Percentiles rank a stretch among this genome's conserved stretches.
Conservation (phyloP, 345 rosid species). For the Limnanthes douglasii region DNA sequence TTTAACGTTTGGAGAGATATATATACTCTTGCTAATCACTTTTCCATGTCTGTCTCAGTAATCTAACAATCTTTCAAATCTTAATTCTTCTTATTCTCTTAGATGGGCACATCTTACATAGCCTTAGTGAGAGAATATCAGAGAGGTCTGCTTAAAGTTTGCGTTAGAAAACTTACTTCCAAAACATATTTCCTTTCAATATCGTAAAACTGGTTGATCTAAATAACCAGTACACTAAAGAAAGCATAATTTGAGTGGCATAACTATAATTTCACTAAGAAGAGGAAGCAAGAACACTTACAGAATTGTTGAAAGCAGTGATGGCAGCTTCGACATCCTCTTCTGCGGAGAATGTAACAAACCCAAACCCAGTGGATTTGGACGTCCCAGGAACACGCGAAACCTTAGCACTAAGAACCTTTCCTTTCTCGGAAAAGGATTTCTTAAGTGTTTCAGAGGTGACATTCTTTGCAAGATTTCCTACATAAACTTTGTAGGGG, state of each 20-base stretch:
- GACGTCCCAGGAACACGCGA: conserved; percentile 76
- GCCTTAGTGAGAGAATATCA: too few relatives aligned
- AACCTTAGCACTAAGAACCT: conserved; percentile 71
- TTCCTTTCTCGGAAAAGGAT: conserved; percentile 56
- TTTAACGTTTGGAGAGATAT: too few relatives aligned
- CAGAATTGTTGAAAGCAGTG: conserved; percentile 52
- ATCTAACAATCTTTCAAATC: too few relatives aligned
- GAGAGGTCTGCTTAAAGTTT: neutral
- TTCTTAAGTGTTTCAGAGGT: conserved; percentile 43
- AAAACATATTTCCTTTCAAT: too few relatives aligned
- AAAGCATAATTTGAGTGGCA: too few relatives aligned
- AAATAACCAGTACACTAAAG: too few relatives aligned
- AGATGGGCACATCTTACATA: too few relatives aligned
- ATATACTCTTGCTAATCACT: too few relatives aligned
- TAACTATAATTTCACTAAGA: too few relatives aligned
- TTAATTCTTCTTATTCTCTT: too few relatives aligned
- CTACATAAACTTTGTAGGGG: conserved; percentile 62
- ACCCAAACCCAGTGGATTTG: conserved; percentile 74
- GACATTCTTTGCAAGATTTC: conserved; percentile 83
- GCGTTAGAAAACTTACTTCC: too few relatives aligned
- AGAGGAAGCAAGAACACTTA: conserved; percentile 24
- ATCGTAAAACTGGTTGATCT: neutral
- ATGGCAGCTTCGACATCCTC: conserved; percentile 72
- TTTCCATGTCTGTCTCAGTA: too few relatives aligned
- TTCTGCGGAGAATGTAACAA: conserved; percentile 68